These are phyloP conservation scores for Colletotrichum tofieldiae DNA, from an alignment of 2,329 filamentous ascomycete genomes.

Conservation along the genomic window DNA sequence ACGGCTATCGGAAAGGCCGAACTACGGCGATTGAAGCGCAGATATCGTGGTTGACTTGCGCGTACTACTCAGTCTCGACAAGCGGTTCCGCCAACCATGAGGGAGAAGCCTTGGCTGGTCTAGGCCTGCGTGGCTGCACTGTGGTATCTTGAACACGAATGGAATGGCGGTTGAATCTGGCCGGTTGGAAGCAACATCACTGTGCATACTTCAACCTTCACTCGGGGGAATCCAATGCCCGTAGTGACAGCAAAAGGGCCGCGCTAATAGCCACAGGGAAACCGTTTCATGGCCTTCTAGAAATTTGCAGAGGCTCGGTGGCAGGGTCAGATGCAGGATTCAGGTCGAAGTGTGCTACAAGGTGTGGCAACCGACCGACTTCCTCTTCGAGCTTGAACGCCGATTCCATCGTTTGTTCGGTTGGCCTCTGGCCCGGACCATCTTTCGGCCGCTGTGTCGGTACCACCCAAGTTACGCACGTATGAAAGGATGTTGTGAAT, in stretches of 20 bases:
- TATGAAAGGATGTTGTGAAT: slow-evolving; percentile 7
- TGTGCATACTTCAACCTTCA: not conserved
- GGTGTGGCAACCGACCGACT: slow-evolving; percentile 40
- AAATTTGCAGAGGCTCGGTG: slow-evolving; percentile 29
- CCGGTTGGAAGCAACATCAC: slow-evolving; percentile 1
- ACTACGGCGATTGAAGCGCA: not conserved
- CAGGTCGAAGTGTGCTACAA: slow-evolving; percentile 32
- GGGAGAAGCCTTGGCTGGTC: slow-evolving; percentile 14
- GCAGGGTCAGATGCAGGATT: slow-evolving; percentile 40
- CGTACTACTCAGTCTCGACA: not conserved
- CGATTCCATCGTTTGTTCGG: slow-evolving; percentile 34
- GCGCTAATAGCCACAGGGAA: slow-evolving; percentile 9
- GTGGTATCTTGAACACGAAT: slow-evolving; percentile 4
- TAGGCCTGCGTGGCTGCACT: slow-evolving; percentile 5
- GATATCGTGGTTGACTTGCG: not conserved
- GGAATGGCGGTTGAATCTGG: slow-evolving; percentile 7
- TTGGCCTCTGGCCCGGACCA: slow-evolving; percentile 22
- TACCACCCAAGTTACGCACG: slow-evolving; percentile 23
- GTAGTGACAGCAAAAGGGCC: slow-evolving; percentile 25
- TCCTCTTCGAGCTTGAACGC: slow-evolving; percentile 41
- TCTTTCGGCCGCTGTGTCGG: slow-evolving; percentile 24
- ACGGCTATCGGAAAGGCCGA: not conserved
- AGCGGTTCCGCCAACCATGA: not conserved
- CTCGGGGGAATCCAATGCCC: slow-evolving; percentile 9
- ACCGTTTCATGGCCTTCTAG: slow-evolving; percentile 33